Conservation (phyloP, 2,329 filamentous ascomycete species). For the Microdochium nivale region DNA sequence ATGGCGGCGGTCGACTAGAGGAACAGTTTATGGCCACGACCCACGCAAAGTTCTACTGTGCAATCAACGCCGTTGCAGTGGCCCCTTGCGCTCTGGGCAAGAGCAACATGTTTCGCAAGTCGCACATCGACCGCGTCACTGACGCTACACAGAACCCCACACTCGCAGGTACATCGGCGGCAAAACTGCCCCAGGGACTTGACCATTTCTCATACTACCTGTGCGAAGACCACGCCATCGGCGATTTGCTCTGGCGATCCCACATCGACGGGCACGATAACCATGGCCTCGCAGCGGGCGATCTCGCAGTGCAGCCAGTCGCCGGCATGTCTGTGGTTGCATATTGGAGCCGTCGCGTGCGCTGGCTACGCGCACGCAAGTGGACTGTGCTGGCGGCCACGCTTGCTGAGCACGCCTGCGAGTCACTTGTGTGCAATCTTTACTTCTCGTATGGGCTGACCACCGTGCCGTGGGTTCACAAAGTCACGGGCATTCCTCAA, state of each 20-base stretch:
- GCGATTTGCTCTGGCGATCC: conserved; percentile 81
- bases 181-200: conserved; percentile 54
- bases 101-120: conserved; percentile 95
- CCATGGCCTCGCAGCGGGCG: conserved; percentile 76
- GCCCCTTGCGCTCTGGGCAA: conserved; percentile 95
- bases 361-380: conserved; percentile 90
- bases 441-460: conserved; percentile 76
- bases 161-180: conserved; percentile 23
- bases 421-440: conserved; percentile 74
- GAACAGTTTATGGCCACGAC: conserved; percentile 91
- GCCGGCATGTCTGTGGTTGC: conserved; percentile 67
- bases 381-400: conserved; percentile 88
- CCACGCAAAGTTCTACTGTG: conserved; percentile 95
- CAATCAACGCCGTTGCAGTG: conserved; percentile 86
- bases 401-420: conserved; percentile 84
- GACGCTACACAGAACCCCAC: conserved; percentile 36
- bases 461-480: conserved; percentile 56
- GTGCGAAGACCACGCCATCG: conserved; percentile 95
- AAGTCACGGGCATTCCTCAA: conserved; percentile 41
- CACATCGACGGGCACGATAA: conserved; percentile 58
- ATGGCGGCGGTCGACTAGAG: conserved; percentile 75
- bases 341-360: conserved; percentile 72
- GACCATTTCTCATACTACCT: conserved; percentile 95
- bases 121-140: conserved; percentile 73
- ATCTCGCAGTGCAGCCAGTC: conserved; percentile 86